phyloP scores from a whole-genome alignment of 73 alveolate species.

The Paramecium pentaurelia region DNA sequence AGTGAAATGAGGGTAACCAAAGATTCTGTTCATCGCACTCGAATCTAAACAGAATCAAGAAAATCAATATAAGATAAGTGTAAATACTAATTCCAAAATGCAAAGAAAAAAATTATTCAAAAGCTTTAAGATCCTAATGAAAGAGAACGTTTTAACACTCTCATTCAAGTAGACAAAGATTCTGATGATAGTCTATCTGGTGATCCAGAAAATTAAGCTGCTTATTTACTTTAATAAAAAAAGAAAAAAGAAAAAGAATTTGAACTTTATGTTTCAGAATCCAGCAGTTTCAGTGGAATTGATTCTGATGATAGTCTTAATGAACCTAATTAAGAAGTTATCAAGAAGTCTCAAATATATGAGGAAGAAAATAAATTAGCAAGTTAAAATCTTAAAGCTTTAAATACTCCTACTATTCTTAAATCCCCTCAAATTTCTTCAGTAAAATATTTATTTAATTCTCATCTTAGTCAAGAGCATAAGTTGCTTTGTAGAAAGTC shows the following conservation, averaged over 20 bases:
- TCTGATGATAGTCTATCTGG: neutral
- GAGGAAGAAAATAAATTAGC: neutral
- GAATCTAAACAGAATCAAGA: slow-evolving; percentile 2
- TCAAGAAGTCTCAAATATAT: neutral
- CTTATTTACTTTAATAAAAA: neutral
- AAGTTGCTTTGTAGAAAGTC: neutral
- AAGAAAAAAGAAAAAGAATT: neutral
- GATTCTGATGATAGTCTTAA: neutral
- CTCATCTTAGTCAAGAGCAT: neutral
- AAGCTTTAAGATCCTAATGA: neutral
- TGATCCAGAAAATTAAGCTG: neutral
- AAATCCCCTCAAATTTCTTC: neutral
- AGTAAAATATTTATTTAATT: neutral
- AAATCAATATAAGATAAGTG: neutral
- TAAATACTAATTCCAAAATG: slow-evolving; percentile 7
- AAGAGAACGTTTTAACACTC: neutral
- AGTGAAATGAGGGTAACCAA: neutral
- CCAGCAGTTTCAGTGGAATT: neutral
- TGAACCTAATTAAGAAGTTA: neutral
- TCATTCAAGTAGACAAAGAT: neutral
- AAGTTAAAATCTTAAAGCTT: neutral
- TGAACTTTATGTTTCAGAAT: neutral
- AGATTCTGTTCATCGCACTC: neutral
- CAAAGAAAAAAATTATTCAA: neutral
- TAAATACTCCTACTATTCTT: neutral